These are phyloP conservation scores for Otatea glauca DNA, from an alignment of 176 grass and related monocot genomes.

Conservation along the genomic window DNA sequence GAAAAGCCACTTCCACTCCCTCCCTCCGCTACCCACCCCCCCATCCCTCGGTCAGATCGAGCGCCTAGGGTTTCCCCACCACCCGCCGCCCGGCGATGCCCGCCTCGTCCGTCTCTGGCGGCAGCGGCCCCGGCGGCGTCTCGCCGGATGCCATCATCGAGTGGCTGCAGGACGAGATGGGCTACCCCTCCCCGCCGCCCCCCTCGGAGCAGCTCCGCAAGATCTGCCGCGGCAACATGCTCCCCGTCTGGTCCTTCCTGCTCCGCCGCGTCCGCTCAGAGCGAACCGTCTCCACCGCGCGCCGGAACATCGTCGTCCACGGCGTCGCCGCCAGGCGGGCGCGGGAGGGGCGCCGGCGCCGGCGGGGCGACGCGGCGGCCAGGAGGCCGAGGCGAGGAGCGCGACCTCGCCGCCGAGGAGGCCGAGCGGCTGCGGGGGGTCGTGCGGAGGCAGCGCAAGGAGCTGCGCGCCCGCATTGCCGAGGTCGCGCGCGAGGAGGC, in stretches of 20 bases:
- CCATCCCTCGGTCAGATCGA: conserved; percentile 34
- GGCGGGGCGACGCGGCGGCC: conserved; percentile 59
- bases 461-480: conserved; percentile 74
- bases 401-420: conserved; percentile 89
- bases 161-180: conserved; percentile 99
- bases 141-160: conserved; percentile 93
- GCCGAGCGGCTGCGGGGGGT: conserved; percentile 81
- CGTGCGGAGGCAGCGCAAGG: conserved; percentile 92
- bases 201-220: conserved; percentile 90
- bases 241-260: conserved; percentile 93
- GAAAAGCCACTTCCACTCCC: conserved; percentile 47
- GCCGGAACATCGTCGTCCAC: conserved; percentile 88
- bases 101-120: conserved; percentile 60
- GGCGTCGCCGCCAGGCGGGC: conserved; percentile 73
- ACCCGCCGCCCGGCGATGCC: conserved; percentile 52
- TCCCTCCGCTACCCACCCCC: conserved; percentile 42
- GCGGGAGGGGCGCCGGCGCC: conserved; percentile 47
- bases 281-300: conserved; percentile 80
- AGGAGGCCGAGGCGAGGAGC: conserved; percentile 83
- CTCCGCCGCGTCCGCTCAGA: conserved; percentile 91
- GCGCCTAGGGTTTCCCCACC: conserved; percentile 41
- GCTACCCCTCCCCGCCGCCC: conserved; percentile 76
- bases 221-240: conserved; percentile 99
- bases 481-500: conserved; percentile 90
- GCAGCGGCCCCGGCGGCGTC: conserved; percentile 59